These are phyloP conservation scores for Eucalyptus viminalis DNA, from an alignment of 345 rosid species.

Conservation along the genomic window DNA sequence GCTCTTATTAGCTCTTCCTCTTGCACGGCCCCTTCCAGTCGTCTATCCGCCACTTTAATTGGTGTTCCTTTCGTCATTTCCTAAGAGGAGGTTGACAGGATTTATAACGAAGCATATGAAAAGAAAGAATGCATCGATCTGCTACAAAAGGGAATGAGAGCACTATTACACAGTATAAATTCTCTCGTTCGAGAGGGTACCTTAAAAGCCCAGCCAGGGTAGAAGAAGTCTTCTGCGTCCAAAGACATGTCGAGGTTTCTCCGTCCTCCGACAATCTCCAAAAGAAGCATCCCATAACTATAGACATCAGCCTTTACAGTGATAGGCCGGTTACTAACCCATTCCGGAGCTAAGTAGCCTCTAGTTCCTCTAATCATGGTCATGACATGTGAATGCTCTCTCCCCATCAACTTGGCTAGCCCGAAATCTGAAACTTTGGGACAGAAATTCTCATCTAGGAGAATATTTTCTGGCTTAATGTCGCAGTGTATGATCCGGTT, in stretches of 20 bases:
- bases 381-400: conserved; percentile 62
- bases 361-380: conserved; percentile 69
- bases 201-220: conserved; percentile 87
- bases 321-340: conserved; percentile 62
- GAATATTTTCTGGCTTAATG: conserved; percentile 63
- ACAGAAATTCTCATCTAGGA: conserved; percentile 45
- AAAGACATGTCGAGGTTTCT: conserved; percentile 65
- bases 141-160: not conserved
- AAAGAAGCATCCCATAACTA: conserved; percentile 72
- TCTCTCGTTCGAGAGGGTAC: conserved; percentile 6
- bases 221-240: conserved; percentile 54
- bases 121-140: not conserved
- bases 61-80: conserved; percentile 36
- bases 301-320: conserved; percentile 84
- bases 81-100: not conserved
- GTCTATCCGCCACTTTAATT: conserved; percentile 33
- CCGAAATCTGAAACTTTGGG: conserved; percentile 75
- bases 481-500: conserved; percentile 62
- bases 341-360: conserved; percentile 75
- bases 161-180: not conserved
- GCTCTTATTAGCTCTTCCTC: conserved; percentile 47
- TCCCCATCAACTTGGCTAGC: conserved; percentile 61
- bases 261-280: conserved; percentile 68
- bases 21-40: conserved; percentile 30
- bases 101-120: not conserved